A percentile compares a stretch with the other conserved stretches of the same genome.
Evolutionary conservation across 129 eudicot species (phyloP).

Genomic region (Flaveria brownii): DNA sequence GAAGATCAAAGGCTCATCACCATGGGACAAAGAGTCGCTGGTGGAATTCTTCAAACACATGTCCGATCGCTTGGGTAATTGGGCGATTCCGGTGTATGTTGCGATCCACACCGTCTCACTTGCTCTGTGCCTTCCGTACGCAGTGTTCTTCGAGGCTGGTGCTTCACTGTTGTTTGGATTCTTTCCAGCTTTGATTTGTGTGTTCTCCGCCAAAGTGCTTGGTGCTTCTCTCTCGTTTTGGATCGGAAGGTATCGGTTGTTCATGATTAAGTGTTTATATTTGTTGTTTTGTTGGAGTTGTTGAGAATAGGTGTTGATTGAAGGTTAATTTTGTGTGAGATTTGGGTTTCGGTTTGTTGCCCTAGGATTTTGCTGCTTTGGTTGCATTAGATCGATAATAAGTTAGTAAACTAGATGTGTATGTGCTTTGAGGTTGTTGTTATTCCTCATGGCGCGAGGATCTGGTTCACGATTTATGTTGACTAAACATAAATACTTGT

Average conservation of each 20-base stretch:
- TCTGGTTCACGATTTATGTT: no score
- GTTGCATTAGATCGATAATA: background rate
- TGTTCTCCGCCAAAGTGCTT: constrained; percentile 81
- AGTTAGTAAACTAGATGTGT: no score
- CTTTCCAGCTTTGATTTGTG: constrained; percentile 81
- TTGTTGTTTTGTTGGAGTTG: background rate
- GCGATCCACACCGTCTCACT: constrained; percentile 70
- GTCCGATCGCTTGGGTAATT: constrained; percentile 69
- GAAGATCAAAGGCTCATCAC: constrained; percentile 26
- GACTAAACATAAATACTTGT: background rate
- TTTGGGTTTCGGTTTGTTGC: constrained; percentile 14
- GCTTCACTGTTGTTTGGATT: constrained; percentile 94
- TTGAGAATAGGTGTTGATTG: constrained; percentile 6
- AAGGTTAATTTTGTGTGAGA: background rate
- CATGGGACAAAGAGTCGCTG: constrained; percentile 44
- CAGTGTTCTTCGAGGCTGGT: constrained; percentile 91
- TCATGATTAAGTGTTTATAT: background rate
- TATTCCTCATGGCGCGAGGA: no score
- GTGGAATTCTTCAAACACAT: constrained; percentile 44
- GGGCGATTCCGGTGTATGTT: constrained; percentile 96
- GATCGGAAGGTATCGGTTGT: constrained; percentile 63
- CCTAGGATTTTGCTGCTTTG: constrained; percentile 20
- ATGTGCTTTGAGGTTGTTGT: no score
- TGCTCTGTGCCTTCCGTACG: constrained; percentile 78
- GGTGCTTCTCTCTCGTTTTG: constrained; percentile 95